A percentile compares a stretch with the other conserved stretches of the same genome.
Evolutionary conservation across 768 basidiomycete species (phyloP).

Genomic region (Rickenella mellea): DNA sequence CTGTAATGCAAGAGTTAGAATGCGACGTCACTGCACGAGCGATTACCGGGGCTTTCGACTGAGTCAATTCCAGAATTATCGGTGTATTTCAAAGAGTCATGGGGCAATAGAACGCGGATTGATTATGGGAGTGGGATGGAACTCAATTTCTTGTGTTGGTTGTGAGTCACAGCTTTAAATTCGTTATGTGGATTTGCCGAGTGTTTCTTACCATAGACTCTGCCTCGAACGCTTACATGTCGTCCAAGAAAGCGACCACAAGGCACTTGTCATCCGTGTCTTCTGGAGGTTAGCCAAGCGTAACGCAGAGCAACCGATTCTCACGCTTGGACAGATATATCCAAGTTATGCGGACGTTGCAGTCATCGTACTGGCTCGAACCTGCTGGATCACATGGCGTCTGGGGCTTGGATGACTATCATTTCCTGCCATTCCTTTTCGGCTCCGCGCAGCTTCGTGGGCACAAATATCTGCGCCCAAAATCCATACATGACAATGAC

Average conservation of each 20-base stretch:
- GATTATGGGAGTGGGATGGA: slow-evolving; percentile 99
- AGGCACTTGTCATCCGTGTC: slow-evolving; percentile 67
- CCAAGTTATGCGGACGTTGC: slow-evolving; percentile 72
- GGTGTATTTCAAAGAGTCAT: slow-evolving; percentile 75
- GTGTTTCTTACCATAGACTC: slow-evolving; percentile 39
- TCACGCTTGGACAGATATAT: slow-evolving; percentile 40
- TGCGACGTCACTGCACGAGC: slow-evolving; percentile 47
- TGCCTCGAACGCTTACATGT: slow-evolving; percentile 71
- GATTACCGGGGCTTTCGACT: slow-evolving; percentile 45
- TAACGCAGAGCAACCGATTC: not conserved
- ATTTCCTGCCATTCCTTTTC: slow-evolving; percentile 87
- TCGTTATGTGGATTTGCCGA: not conserved
- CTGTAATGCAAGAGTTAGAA: slow-evolving; percentile 20
- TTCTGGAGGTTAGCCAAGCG: slow-evolving; percentile 68
- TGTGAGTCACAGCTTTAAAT: slow-evolving; percentile 43
- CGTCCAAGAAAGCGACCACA: slow-evolving; percentile 53
- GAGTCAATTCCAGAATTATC: slow-evolving; percentile 62
- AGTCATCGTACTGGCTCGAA: slow-evolving; percentile 95
- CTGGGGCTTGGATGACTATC: slow-evolving; percentile 96
- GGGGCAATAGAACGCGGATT: slow-evolving; percentile 87
- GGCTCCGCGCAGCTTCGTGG: slow-evolving; percentile 77
- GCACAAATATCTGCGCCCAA: slow-evolving; percentile 85
- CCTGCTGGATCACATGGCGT: slow-evolving; percentile 99
- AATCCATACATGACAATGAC: slow-evolving; percentile 86
- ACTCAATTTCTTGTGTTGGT: slow-evolving; percentile 92